Percentiles rank a stretch among this genome's conserved stretches.
Conservation (phyloP, 1,284 basidiomycete species). For the Cutaneotrichosporon cavernicola region DNA sequence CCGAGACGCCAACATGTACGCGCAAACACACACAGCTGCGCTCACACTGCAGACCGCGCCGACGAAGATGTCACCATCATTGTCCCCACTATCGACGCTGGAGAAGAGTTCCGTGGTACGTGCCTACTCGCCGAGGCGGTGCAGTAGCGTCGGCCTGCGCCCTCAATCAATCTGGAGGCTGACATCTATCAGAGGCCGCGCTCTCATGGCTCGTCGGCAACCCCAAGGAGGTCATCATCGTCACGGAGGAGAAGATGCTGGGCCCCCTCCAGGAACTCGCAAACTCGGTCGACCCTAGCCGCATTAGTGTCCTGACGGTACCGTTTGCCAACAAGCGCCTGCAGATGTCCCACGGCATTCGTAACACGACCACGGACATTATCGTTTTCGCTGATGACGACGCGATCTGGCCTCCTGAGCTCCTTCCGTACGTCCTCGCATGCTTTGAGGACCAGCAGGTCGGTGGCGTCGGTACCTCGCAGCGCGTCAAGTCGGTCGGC, state of each 20-base stretch:
- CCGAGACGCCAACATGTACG: slow-evolving; percentile 81
- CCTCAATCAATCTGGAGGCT: not conserved
- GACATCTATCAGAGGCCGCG: slow-evolving; percentile 64
- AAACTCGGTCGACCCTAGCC: slow-evolving; percentile 74
- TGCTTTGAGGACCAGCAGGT: slow-evolving; percentile 92
- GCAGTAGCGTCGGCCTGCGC: too few species aligned
- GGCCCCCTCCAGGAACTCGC: slow-evolving; percentile 82
- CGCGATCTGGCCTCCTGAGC: slow-evolving; percentile 87
- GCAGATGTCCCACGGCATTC: slow-evolving; percentile 88
- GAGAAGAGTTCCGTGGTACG: slow-evolving; percentile 76
- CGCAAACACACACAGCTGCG: slow-evolving; percentile 1
- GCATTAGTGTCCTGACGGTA: slow-evolving; percentile 82
- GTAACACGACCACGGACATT: slow-evolving; percentile 83
- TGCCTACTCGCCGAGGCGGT: not conserved
- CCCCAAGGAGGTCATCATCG: slow-evolving; percentile 88
- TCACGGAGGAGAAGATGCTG: slow-evolving; percentile 86
- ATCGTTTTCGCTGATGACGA: slow-evolving; percentile 95
- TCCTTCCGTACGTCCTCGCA: slow-evolving; percentile 77
- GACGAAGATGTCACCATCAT: slow-evolving; percentile 91
- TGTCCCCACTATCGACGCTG: slow-evolving; percentile 89
- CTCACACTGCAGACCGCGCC: slow-evolving; percentile 53
- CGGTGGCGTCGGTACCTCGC: slow-evolving; percentile 84
- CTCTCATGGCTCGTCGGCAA: slow-evolving; percentile 84
- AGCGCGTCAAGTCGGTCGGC: slow-evolving; percentile 78
- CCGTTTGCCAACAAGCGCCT: slow-evolving; percentile 89